These are phyloP conservation scores for Wickerhamiella shivajii DNA, from an alignment of 805 yeast genomes.

Conservation along the genomic window DNA sequence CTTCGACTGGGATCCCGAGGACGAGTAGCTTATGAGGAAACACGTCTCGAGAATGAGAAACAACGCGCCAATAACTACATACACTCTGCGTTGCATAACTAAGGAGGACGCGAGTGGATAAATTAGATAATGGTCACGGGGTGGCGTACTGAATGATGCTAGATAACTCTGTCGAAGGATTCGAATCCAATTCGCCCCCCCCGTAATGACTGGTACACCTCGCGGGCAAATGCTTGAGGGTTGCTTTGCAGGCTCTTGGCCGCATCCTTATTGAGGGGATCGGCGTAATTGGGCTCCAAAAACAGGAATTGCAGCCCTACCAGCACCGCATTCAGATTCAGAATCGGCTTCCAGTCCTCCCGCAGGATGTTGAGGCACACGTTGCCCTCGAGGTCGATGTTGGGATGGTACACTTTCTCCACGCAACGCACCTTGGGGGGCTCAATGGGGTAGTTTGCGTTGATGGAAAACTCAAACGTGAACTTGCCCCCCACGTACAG, in stretches of 20 bases:
- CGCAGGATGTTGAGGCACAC: constrained; percentile 81
- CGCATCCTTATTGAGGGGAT: constrained; percentile 86
- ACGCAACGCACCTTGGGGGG: constrained; percentile 74
- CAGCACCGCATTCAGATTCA: constrained; percentile 64
- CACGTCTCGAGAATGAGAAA: too few relatives aligned
- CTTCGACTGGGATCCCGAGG: too few relatives aligned
- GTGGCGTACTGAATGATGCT: not conserved
- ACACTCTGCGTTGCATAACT: too few relatives aligned
- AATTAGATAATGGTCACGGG: too few relatives aligned
- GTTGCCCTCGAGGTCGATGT: constrained; percentile 80
- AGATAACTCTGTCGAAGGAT: constrained; percentile 46
- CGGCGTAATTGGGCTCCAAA: constrained; percentile 80
- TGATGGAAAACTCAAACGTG: constrained; percentile 48
- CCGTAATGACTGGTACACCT: constrained; percentile 50
- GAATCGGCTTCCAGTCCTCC: constrained; percentile 94
- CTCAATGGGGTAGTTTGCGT: constrained; percentile 73
- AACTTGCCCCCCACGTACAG: constrained; percentile 57
- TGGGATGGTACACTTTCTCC: constrained; percentile 78
- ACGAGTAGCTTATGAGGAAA: too few relatives aligned
- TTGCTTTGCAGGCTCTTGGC: constrained; percentile 38
- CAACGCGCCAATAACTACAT: too few relatives aligned
- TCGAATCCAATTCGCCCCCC: constrained; percentile 53
- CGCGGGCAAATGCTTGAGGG: constrained; percentile 35
- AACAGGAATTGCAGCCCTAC: constrained; percentile 78
- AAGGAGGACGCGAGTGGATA: too few relatives aligned